These are phyloP conservation scores for Hypomyces rosellus DNA, from an alignment of 2,329 filamentous ascomycete genomes.

Conservation along the genomic window DNA sequence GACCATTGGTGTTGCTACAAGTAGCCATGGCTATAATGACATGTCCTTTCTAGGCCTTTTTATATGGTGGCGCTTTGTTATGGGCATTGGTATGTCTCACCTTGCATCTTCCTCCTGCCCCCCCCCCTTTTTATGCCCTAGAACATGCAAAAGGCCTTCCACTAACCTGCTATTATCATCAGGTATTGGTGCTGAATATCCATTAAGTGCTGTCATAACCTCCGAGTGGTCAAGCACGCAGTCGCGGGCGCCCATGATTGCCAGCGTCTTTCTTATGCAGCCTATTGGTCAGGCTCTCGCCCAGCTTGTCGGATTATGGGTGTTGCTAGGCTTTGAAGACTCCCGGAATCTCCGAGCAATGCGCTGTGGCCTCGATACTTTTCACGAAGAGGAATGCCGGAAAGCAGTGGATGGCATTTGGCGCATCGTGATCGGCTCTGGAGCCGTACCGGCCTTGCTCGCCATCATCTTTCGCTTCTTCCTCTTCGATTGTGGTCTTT, in stretches of 20 bases:
- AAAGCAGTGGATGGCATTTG: conserved; percentile 53
- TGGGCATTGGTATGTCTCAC: conserved; percentile 40
- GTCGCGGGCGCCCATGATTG: conserved; percentile 61
- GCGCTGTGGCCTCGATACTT: conserved; percentile 42
- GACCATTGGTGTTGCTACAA: conserved; percentile 51
- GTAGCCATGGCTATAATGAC: conserved; percentile 42
- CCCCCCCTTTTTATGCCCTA: not conserved
- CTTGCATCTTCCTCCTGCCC: not conserved
- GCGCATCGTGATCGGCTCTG: conserved; percentile 61
- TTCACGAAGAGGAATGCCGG: conserved; percentile 40
- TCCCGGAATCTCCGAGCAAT: conserved; percentile 36
- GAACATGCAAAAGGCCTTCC: not conserved
- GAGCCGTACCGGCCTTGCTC: conserved; percentile 56
- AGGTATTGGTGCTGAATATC: conserved; percentile 64
- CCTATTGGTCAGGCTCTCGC: conserved; percentile 61
- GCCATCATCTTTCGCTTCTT: conserved; percentile 62
- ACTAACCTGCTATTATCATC: not conserved
- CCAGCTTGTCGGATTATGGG: conserved; percentile 53
- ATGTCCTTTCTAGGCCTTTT: conserved; percentile 46
- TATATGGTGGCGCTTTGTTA: conserved; percentile 49
- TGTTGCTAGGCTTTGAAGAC: conserved; percentile 40
- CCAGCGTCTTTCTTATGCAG: conserved; percentile 63
- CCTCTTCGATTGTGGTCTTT: conserved; percentile 60
- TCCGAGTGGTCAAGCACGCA: conserved; percentile 58
- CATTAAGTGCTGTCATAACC: conserved; percentile 60